Evolutionary conservation across 345 rosid genomes (phyloP), one percentile per base, ranked within the genome.

Genomic region (Eutrema japonicum): DNA sequence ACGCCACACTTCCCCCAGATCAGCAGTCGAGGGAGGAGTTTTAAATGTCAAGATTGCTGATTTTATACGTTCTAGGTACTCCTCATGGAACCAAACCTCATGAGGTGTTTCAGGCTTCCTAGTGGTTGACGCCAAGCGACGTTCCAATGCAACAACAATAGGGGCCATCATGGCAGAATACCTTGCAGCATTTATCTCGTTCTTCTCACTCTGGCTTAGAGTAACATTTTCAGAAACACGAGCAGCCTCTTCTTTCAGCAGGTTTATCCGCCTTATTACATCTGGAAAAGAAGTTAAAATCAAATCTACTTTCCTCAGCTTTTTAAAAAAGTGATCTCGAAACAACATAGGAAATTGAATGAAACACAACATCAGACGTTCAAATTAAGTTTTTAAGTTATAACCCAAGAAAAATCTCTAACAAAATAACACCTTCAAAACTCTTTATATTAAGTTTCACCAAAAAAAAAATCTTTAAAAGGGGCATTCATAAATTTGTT

Each of bases 101-200:
- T 92, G 98, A 71, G 96, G 95, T 55, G 98, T 90, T 82, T 85
- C 91, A 75, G 96, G 96, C 82, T 84, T 88, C 63, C 86, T 82
- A 70, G 96, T 88, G 57, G 96, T 90, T 58, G 98, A 92, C 59
- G 89, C 90, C 32, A 92, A 82, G 66, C 98, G 98, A 43, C 98
- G 96, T 69, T 92, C 98, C 73, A 92, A 78, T 77, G 96, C 85
- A 71, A 90, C 90, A 71, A 90, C 81, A 66, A 90, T 84, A 41
- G 98, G 98, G 68, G 96, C 95, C 98, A 92, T 92, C 96, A 92
- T 86, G 50, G 98, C 98, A 52, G 98, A 88, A 80, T 90, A 92
- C 70, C 86, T 90, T 47, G 96, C 95, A 79, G 88, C 89, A 84
- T 83, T 90, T 79, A 92, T 92, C 79, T 87, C 86, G 73, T 79